Evolutionary conservation across 73 alveolate genomes (phyloP).

Genomic region (Durusdinium trenchii): DNA sequence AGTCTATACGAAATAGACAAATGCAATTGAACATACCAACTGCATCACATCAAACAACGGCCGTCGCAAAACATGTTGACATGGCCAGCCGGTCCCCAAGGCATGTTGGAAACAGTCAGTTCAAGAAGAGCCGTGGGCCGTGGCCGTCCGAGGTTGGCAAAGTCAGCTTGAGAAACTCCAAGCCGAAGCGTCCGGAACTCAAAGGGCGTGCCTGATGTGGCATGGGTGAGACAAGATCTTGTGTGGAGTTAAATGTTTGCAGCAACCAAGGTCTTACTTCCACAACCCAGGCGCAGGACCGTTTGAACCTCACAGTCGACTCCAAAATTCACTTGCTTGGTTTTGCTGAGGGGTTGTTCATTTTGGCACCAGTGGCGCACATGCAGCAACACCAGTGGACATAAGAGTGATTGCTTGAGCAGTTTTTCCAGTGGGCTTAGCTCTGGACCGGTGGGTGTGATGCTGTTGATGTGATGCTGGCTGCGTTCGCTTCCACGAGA

Average conservation of each 20-base stretch:
- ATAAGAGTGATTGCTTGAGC: no score
- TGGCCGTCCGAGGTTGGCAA: background rate
- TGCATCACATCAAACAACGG: background rate
- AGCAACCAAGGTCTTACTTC: background rate
- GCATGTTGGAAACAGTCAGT: background rate
- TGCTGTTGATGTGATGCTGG: no score
- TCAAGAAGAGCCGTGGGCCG: background rate
- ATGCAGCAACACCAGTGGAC: no score
- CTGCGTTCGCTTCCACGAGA: no score
- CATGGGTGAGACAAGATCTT: background rate
- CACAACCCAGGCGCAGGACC: background rate
- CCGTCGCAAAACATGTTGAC: background rate
- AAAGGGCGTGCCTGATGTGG: background rate
- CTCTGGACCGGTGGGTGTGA: no score
- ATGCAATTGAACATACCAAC: background rate
- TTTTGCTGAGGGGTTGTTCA: background rate
- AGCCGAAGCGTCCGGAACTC: background rate
- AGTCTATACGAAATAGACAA: background rate
- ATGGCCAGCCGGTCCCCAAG: background rate
- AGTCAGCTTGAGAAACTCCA: slow-evolving; percentile 2
- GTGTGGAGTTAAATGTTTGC: background rate
- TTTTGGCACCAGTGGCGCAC: background rate
- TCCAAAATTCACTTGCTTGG: background rate
- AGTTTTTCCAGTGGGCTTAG: no score
- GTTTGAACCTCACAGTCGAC: background rate